Base-by-base conservation (phyloP, 2,329 filamentous ascomycete genomes). In the Scleromitrula shiraiana region DNA sequence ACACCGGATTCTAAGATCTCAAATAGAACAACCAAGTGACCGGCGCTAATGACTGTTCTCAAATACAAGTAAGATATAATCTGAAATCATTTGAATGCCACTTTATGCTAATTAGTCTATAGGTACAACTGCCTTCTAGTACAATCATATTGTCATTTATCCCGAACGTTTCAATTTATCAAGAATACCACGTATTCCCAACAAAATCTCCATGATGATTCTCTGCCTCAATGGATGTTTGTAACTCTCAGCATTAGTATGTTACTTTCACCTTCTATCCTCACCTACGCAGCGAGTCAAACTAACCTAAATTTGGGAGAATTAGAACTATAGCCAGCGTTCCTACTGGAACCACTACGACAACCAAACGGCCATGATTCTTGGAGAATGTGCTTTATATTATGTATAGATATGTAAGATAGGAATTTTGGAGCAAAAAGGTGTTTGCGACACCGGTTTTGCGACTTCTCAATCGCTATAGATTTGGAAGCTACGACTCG, bases 141-240 rank as follows among this genome's bases (percentile, higher is more conserved):
- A 78, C 66, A 75, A 88, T 62, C 78, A 76, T 29, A 73, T 85
- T 43, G 75, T 81, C 50, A 69, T 73, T 44, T 75, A 73, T 41
- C 64, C 72, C 23, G 71, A 78, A 17, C 80, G 85, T 22, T 86
- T 1, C 73, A 76, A 5, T 74, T 80, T 62, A 82, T 86, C 66
- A 91, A 91, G 74, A 89, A 88, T 67, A 70, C 87, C 50, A 82
- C 73, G 41, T 62, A 73, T 56, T 89, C 91, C 68, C 73, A 82
- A 56, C 68, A 75, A 40, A 87, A 93, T 58, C 71, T 90, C 14
- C 67, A 74, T 49, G 69, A 67, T 53, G 67, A 81, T 59, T 74
- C 69, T 36, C 75, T 90, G 14, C 85, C 86, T 2, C 40, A 50
- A 33, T 80, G 77, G 77, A 73, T 77, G 65, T 84, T 84, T 66